Evolutionary conservation across 2,329 filamentous ascomycete genomes (phyloP).

Genomic region (Shiraia sp.): DNA sequence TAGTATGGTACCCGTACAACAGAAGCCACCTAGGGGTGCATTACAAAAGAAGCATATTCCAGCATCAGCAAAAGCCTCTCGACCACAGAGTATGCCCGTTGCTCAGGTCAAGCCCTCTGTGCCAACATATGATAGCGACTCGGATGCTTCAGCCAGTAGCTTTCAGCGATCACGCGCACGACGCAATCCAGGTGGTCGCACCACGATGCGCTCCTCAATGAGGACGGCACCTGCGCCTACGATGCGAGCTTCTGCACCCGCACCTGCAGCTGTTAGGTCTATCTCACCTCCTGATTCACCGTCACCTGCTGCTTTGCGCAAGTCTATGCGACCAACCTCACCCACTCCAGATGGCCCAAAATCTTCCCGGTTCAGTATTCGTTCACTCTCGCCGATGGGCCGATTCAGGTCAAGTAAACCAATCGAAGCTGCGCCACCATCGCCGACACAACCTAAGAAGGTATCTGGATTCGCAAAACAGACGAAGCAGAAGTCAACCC

Average conservation of each 20-base stretch:
- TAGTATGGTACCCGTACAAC: constrained; percentile 28
- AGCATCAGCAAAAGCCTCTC: constrained; percentile 19
- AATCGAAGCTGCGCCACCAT: constrained; percentile 12
- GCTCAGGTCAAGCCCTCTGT: constrained; percentile 15
- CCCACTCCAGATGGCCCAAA: constrained; percentile 35
- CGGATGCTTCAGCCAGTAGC: constrained; percentile 65
- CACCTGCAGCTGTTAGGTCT: constrained; percentile 49
- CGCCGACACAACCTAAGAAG: constrained; percentile 19
- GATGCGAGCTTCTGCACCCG: constrained; percentile 31
- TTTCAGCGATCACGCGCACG: constrained; percentile 67
- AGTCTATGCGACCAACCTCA: constrained; percentile 39
- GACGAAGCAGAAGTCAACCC: constrained; percentile 22
- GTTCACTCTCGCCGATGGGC: constrained; percentile 70
- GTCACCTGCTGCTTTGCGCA: constrained; percentile 32
- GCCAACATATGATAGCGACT: constrained; percentile 46
- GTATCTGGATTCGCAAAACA: constrained; percentile 24
- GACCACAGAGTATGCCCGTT: constrained; percentile 33
- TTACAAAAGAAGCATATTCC: constrained; percentile 47
- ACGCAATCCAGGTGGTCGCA: constrained; percentile 49
- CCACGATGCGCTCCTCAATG: constrained; percentile 76
- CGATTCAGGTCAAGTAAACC: constrained; percentile 51
- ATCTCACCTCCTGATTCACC: constrained; percentile 38
- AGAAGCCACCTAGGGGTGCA: constrained; percentile 38
- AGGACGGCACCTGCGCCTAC: too few relatives aligned
- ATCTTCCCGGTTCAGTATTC: constrained; percentile 66